These are phyloP conservation scores for Malus fusca DNA, from an alignment of 306 rosid genomes.

Conservation along the genomic window DNA sequence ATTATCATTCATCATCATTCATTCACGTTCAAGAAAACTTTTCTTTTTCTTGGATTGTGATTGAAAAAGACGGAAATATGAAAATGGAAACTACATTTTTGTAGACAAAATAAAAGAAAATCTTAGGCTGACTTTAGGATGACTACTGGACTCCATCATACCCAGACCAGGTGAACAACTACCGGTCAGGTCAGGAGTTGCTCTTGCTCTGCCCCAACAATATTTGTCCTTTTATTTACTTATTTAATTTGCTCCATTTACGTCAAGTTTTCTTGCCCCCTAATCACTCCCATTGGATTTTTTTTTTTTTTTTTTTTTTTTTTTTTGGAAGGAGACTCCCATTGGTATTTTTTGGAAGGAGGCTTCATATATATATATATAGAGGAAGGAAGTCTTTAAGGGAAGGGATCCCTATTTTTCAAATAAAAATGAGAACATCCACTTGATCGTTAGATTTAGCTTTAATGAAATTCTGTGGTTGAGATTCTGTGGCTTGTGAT, in stretches of 20 bases:
- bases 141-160: background rate
- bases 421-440: too few relatives aligned
- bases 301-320: too few relatives aligned
- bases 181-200: background rate
- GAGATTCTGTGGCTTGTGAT: too few relatives aligned
- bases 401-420: too few relatives aligned
- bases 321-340: background rate
- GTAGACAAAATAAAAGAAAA: conserved; percentile 6
- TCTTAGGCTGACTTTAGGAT: conserved; percentile 1
- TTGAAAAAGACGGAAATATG: conserved; percentile 2
- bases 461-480: too few relatives aligned
- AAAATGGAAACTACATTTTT: background rate
- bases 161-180: background rate
- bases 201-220: background rate
- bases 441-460: too few relatives aligned
- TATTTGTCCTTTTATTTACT: background rate
- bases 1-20: background rate
- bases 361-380: too few relatives aligned
- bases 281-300: background rate
- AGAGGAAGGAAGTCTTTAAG: too few relatives aligned
- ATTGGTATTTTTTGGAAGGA: background rate
- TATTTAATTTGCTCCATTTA: background rate
- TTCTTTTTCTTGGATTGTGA: background rate
- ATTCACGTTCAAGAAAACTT: background rate
- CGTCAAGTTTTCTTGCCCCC: background rate